phyloP scores from a whole-genome alignment of 371 early-diverging fungal species.

The Apophysomyces variabilis region DNA sequence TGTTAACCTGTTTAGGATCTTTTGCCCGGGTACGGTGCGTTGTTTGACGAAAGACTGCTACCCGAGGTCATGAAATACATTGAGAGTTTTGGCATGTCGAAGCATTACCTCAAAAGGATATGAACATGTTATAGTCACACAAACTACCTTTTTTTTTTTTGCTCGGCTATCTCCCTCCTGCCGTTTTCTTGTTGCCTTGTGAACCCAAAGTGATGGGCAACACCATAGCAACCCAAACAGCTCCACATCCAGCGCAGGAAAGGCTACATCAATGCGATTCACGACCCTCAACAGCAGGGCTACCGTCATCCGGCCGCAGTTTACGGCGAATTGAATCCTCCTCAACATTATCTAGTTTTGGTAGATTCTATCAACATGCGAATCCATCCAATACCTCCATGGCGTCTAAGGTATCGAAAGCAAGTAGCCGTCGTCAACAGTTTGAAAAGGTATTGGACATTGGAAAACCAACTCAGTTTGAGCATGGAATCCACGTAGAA shows the following conservation, averaged over 20 bases:
- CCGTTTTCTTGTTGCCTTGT: background rate
- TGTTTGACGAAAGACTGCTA: slow-evolving; percentile 3
- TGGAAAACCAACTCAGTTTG: slow-evolving; percentile 66
- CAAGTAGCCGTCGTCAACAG: slow-evolving; percentile 21
- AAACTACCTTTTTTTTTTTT: slow-evolving; percentile 1
- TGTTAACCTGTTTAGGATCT: slow-evolving; percentile 7
- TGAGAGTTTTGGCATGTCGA: slow-evolving; percentile 1
- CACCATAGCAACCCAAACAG: slow-evolving; percentile 71
- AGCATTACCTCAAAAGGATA: slow-evolving; percentile 9
- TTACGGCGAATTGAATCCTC: slow-evolving; percentile 47
- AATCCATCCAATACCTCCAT: slow-evolving; percentile 45
- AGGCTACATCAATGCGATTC: slow-evolving; percentile 26
- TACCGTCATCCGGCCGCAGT: slow-evolving; percentile 33
- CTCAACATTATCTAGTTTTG: slow-evolving; percentile 43
- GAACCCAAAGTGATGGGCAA: slow-evolving; percentile 56
- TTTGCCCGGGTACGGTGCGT: slow-evolving; percentile 3
- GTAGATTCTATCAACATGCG: slow-evolving; percentile 40
- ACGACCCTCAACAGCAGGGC: slow-evolving; percentile 40
- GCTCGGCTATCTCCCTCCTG: background rate
- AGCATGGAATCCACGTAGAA: slow-evolving; percentile 73
- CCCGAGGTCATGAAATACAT: slow-evolving; percentile 12
- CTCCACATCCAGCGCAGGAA: slow-evolving; percentile 6
- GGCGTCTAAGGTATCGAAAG: slow-evolving; percentile 46
- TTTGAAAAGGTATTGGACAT: slow-evolving; percentile 63
- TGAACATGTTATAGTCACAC: slow-evolving; percentile 4